Evolutionary conservation across 129 eudicot species (phyloP), one percentile per base, ranked within the genome.

Genomic region (Tagetes patula): DNA sequence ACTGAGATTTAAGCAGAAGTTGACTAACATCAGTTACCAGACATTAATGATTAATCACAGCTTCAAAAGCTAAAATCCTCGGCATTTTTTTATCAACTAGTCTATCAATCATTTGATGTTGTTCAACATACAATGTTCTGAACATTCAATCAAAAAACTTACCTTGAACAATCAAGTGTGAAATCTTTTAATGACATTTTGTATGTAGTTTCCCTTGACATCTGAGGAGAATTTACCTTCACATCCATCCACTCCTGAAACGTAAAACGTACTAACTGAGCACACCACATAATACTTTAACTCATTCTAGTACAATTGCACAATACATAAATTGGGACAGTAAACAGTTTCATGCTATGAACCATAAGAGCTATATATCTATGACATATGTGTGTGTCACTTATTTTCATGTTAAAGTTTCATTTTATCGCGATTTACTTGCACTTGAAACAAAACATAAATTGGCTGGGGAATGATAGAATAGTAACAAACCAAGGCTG

Each of bases 191-290:
- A 61, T 49, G 97, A 89, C 87, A 92, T 42, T 82, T 87, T 92
- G 80, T 92, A 92, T 75, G 71, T 72, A n/a, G 88, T 89, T 83
- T 92, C 96, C 82, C 97, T 85, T 54, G 83, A 80, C 92, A 92
- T 90, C 82, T 89, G 96, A 60, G 97, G 96, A 70, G 97, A 89
- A 66, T 91, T 88, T 59, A 92, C 76, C 76, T 82, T 89, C 67
- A 92, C 80, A 53, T 87, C 94, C 65, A 87, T 80, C 96, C 97
- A 92, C 68, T 86, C 87, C 97, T 90, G 81, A 75, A 82, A 56
- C 2, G 13, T 37, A 37, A 59, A 27, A 47, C 34, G 39, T 59
- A 58, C 39, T 34, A 52, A 49, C 8, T 69, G 43, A 48, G 43
- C 7, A 2, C 43, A 69, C 13, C 43, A 48, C 60, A 69, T 1